Evolutionary conservation across 139 green algal genomes (phyloP).

Genomic region (Chlorella sp.): DNA sequence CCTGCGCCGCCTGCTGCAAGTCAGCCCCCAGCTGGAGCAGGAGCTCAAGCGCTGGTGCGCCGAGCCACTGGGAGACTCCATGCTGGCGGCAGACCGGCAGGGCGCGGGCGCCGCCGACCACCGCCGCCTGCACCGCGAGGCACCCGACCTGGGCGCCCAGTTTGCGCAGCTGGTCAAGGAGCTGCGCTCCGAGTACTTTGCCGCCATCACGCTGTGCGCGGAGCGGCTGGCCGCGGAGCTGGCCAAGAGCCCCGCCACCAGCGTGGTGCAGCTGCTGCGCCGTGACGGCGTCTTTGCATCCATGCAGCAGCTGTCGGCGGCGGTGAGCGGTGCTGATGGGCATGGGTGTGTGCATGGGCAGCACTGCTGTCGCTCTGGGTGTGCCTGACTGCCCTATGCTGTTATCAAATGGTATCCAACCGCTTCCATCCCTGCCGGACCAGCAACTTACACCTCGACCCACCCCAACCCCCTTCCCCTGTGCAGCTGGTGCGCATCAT

Average conservation of each 20-base stretch:
- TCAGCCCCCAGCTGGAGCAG: slow-evolving; percentile 61
- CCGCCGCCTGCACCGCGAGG: slow-evolving; percentile 27
- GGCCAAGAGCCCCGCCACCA: slow-evolving; percentile 20
- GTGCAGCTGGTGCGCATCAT: slow-evolving; percentile 39
- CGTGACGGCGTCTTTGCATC: slow-evolving; percentile 47
- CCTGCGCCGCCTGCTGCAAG: slow-evolving; percentile 59
- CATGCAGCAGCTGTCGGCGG: slow-evolving; percentile 18
- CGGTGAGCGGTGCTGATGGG: neutral
- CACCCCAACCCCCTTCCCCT: neutral
- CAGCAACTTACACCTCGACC: neutral
- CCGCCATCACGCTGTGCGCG: slow-evolving; percentile 55
- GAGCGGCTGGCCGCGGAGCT: slow-evolving; percentile 54
- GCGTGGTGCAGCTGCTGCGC: slow-evolving; percentile 48
- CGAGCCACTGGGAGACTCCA: slow-evolving; percentile 32
- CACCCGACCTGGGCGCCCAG: slow-evolving; percentile 63
- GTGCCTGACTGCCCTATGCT: too few relatives aligned
- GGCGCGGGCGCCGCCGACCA: neutral
- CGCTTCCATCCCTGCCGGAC: neutral
- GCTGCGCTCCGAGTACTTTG: slow-evolving; percentile 68
- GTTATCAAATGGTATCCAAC: neutral
- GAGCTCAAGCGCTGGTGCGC: slow-evolving; percentile 52
- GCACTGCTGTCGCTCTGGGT: neutral
- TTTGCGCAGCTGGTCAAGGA: slow-evolving; percentile 74
- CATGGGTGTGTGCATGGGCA: neutral
- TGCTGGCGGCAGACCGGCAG: neutral